These are phyloP conservation scores for Trematosphaeria pertusa DNA, from an alignment of 2,329 filamentous ascomycete species.

Conservation along the genomic window DNA sequence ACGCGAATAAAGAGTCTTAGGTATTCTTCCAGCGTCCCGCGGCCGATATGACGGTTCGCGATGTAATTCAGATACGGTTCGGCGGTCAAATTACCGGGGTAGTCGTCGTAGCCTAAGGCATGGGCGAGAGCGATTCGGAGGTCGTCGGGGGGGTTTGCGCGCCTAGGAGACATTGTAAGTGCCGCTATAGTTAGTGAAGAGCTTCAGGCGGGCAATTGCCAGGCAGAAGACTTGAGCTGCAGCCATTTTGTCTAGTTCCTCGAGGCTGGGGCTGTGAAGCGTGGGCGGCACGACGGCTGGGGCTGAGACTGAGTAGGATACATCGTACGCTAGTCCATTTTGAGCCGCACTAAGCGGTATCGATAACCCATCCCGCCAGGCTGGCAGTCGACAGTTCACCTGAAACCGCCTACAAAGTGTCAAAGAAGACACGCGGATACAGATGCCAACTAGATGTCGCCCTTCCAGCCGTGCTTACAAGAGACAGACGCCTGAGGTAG, in stretches of 20 bases:
- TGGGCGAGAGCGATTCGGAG: constrained; percentile 18
- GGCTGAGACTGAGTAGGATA: neutral
- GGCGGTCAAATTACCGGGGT: constrained; percentile 10
- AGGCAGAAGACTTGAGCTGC: neutral
- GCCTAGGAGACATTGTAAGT: constrained; percentile 5
- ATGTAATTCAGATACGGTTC: constrained; percentile 30
- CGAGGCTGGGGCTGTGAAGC: constrained; percentile 11
- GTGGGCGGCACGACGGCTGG: neutral
- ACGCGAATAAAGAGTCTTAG: constrained; percentile 19
- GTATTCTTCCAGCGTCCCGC: constrained; percentile 16
- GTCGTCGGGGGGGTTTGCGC: constrained; percentile 2
- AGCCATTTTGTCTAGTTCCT: constrained; percentile 5
- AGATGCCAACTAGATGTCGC: too few species aligned
- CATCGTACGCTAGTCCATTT: constrained; percentile 1
- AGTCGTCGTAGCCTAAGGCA: constrained; percentile 15
- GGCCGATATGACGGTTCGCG: constrained; percentile 16
- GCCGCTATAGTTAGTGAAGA: neutral
- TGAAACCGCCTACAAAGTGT: too few species aligned
- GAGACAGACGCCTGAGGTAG: too few species aligned
- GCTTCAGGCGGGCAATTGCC: neutral
- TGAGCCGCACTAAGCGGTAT: neutral
- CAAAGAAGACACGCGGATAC: too few species aligned
- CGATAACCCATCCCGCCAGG: neutral
- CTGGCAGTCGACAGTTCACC: too few species aligned
- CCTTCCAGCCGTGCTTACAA: too few species aligned